Conservation (phyloP, 2,329 filamentous ascomycete species). For the Acephala macrosclerotiorum region DNA sequence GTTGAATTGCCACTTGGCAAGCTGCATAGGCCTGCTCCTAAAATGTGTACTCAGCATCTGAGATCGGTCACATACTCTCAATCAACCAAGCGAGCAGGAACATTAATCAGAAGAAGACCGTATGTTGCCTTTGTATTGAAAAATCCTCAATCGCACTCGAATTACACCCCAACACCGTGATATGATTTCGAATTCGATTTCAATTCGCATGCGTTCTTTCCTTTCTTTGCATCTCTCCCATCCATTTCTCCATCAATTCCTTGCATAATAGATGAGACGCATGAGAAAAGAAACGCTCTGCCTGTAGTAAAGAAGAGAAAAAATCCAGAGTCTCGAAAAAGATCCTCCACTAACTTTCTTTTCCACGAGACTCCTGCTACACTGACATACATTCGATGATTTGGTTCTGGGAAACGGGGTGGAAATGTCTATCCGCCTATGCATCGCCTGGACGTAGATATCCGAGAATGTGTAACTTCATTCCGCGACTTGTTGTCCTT, state of each 20-base stretch:
- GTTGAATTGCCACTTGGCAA: too few species aligned
- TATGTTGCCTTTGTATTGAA: background rate
- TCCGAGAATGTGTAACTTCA: slow-evolving; percentile 13
- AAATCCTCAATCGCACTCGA: background rate
- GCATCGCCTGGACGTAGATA: background rate
- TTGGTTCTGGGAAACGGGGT: background rate
- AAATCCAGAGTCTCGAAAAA: background rate
- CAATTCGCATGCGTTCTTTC: background rate
- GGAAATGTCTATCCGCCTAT: background rate
- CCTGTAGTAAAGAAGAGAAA: slow-evolving; percentile 4
- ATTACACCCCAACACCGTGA: slow-evolving; percentile 14
- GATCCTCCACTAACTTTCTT: background rate
- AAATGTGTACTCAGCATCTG: too few species aligned
- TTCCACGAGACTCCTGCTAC: background rate
- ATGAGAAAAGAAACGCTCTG: background rate
- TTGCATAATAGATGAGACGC: background rate
- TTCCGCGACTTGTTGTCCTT: slow-evolving; percentile 4
- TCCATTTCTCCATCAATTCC: background rate
- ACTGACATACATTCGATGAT: background rate
- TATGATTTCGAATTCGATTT: too few species aligned
- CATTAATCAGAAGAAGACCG: too few species aligned
- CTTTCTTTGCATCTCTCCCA: slow-evolving; percentile 3
- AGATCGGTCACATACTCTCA: background rate
- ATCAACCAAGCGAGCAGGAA: background rate
- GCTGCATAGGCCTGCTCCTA: too few species aligned